phyloP scores from a whole-genome alignment of 768 basidiomycete genomes.

The Filobasidium floriforme region DNA sequence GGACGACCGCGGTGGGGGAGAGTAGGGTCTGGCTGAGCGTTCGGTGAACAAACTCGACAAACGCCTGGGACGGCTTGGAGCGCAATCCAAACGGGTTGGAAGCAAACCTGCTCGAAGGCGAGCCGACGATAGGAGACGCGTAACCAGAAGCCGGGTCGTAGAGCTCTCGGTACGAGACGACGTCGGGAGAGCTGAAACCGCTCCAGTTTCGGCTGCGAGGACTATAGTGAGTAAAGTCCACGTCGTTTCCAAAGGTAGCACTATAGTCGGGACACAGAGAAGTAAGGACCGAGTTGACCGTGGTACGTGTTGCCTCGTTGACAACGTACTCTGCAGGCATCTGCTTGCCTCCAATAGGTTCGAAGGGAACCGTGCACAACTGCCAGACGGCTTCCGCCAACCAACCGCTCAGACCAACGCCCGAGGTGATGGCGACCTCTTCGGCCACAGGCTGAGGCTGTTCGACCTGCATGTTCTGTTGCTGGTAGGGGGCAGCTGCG shows the following conservation, averaged over 20 bases:
- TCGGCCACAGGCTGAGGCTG: not conserved
- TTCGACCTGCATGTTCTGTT: not conserved
- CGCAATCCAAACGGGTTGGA: slow-evolving; percentile 25
- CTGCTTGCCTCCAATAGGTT: slow-evolving; percentile 5
- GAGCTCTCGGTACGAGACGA: slow-evolving; percentile 5
- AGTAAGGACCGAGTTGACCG: not conserved
- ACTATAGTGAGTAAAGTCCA: slow-evolving; percentile 16
- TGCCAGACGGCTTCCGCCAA: slow-evolving; percentile 20
- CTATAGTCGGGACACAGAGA: slow-evolving; percentile 7
- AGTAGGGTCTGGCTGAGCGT: slow-evolving; percentile 31
- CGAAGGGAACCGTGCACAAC: slow-evolving; percentile 15
- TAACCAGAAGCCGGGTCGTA: not conserved
- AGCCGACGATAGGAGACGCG: slow-evolving; percentile 9
- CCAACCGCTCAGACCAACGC: slow-evolving; percentile 18
- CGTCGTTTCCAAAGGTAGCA: slow-evolving; percentile 5
- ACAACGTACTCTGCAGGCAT: not conserved
- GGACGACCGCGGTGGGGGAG: slow-evolving; percentile 27
- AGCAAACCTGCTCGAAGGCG: not conserved
- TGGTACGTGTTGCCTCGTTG: not conserved
- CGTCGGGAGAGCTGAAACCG: slow-evolving; percentile 11
- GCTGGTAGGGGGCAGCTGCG: not conserved
- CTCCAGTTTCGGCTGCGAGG: slow-evolving; percentile 11
- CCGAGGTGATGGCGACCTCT: slow-evolving; percentile 14
- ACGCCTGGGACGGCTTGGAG: slow-evolving; percentile 14
- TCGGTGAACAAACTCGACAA: slow-evolving; percentile 26